Evolutionary conservation across 371 early-diverging fungal genomes (phyloP).

Genomic region (Circinella umbellata): DNA sequence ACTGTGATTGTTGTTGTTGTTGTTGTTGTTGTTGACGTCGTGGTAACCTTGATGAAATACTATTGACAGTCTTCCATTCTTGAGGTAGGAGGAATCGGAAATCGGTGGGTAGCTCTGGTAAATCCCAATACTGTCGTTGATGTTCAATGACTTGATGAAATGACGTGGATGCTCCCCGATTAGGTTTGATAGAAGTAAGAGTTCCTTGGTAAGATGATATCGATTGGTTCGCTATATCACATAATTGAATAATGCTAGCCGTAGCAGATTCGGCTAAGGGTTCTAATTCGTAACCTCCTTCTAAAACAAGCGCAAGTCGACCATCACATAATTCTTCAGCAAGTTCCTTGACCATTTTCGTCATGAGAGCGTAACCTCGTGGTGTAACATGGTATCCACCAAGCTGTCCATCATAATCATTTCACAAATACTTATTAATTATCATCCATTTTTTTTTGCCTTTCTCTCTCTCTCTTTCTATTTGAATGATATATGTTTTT

Average conservation of each 20-base stretch:
- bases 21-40: neutral
- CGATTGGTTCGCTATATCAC: slow-evolving; percentile 4
- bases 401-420: slow-evolving; percentile 60
- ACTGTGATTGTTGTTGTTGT: neutral
- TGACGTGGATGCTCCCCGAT: slow-evolving; percentile 53
- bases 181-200: slow-evolving; percentile 57
- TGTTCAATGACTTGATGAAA: slow-evolving; percentile 42
- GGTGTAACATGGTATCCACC: slow-evolving; percentile 65
- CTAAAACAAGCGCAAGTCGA: slow-evolving; percentile 53
- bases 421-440: neutral
- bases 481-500: too few species aligned
- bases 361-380: slow-evolving; percentile 61
- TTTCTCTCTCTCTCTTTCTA: too few species aligned
- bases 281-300: slow-evolving; percentile 53
- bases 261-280: slow-evolving; percentile 46
- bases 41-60: slow-evolving; percentile 46
- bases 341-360: slow-evolving; percentile 57
- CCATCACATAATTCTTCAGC: slow-evolving; percentile 56
- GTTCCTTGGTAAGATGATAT: slow-evolving; percentile 23
- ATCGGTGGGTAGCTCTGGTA: slow-evolving; percentile 43
- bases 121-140: slow-evolving; percentile 58
- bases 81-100: slow-evolving; percentile 55
- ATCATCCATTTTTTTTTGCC: too few species aligned
- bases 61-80: slow-evolving; percentile 60
- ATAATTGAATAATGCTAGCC: slow-evolving; percentile 43